These are phyloP conservation scores for Acidomyces sp. DNA, from an alignment of 495 filamentous ascomycete species.

Conservation along the genomic window DNA sequence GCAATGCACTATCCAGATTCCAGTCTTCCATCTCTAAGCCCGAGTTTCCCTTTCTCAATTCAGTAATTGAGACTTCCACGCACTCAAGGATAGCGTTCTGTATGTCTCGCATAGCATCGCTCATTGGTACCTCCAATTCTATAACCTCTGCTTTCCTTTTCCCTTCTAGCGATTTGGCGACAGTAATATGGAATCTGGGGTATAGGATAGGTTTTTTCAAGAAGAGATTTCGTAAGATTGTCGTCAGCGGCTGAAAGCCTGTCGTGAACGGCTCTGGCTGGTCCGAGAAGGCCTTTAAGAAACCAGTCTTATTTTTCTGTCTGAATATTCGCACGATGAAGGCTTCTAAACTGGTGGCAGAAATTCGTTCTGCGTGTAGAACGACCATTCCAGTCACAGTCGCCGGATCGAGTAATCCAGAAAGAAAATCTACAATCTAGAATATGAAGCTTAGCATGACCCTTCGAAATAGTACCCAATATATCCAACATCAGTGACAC, in stretches of 20 bases:
- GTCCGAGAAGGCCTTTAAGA: slow-evolving; percentile 94
- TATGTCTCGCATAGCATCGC: slow-evolving; percentile 80
- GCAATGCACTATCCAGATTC: slow-evolving; percentile 89
- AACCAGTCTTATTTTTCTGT: slow-evolving; percentile 82
- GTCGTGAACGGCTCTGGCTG: slow-evolving; percentile 82
- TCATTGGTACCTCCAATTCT: slow-evolving; percentile 94
- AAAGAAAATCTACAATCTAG: slow-evolving; percentile 87
- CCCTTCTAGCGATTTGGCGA: slow-evolving; percentile 79
- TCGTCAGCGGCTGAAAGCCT: slow-evolving; percentile 78
- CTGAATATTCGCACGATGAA: slow-evolving; percentile 91
- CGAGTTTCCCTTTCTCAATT: slow-evolving; percentile 77
- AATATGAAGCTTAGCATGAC: no score
- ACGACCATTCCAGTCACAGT: slow-evolving; percentile 80
- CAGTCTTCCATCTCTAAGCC: slow-evolving; percentile 94
- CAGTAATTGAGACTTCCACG: slow-evolving; percentile 83
- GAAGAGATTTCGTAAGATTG: slow-evolving; percentile 88
- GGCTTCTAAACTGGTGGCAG: slow-evolving; percentile 82
- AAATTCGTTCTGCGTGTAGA: slow-evolving; percentile 74
- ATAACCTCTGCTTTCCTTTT: slow-evolving; percentile 91
- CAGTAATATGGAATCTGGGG: slow-evolving; percentile 87
- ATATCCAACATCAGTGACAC: no score
- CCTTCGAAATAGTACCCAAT: no score
- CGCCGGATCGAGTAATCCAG: slow-evolving; percentile 64
- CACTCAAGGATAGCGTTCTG: slow-evolving; percentile 93
- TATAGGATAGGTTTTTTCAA: slow-evolving; percentile 78